phyloP scores from a whole-genome alignment of 352 stramenopile species.

The Globisporangium abappressorium region DNA sequence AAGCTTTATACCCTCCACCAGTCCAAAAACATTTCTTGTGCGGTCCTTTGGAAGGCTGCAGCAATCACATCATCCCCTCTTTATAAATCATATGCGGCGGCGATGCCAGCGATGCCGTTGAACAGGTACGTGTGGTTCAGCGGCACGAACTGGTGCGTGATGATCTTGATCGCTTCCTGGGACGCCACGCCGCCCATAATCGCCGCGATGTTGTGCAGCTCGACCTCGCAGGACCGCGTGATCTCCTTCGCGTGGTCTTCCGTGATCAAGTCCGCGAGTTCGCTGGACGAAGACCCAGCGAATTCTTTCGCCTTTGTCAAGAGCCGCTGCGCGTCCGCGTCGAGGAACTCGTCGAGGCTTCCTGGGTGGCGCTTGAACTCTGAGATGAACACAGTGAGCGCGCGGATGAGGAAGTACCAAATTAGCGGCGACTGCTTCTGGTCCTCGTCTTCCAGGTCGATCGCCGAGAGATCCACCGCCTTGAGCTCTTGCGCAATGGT shows the following conservation, averaged over 20 bases:
- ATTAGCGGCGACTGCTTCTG: conserved; percentile 90
- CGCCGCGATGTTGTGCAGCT: conserved; percentile 93
- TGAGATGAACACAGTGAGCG: conserved; percentile 49
- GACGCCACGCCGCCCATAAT: conserved; percentile 95
- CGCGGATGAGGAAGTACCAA: conserved; percentile 94
- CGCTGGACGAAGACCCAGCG: conserved; percentile 11
- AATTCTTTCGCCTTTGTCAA: conserved; percentile 47
- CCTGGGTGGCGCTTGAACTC: conserved; percentile 83
- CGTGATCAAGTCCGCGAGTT: conserved; percentile 53
- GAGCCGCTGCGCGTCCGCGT: conserved; percentile 64
- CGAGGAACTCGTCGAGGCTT: conserved; percentile 44
- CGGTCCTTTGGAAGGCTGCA: neutral
- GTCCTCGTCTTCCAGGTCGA: conserved; percentile 80
- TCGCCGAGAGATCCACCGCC: conserved; percentile 45
- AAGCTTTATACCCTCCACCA: neutral
- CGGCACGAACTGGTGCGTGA: conserved; percentile 97
- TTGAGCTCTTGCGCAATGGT: conserved; percentile 85
- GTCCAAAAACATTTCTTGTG: neutral
- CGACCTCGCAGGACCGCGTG: conserved; percentile 88
- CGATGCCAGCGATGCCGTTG: conserved; percentile 93
- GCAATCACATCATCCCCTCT: neutral
- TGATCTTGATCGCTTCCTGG: conserved; percentile 98
- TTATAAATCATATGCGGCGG: conserved; percentile 79
- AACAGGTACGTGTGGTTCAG: conserved; percentile 98
- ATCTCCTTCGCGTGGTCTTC: conserved; percentile 88